Evolutionary conservation across 23 red algal genomes (phyloP).

Genomic region (Gracilaria caudata): DNA sequence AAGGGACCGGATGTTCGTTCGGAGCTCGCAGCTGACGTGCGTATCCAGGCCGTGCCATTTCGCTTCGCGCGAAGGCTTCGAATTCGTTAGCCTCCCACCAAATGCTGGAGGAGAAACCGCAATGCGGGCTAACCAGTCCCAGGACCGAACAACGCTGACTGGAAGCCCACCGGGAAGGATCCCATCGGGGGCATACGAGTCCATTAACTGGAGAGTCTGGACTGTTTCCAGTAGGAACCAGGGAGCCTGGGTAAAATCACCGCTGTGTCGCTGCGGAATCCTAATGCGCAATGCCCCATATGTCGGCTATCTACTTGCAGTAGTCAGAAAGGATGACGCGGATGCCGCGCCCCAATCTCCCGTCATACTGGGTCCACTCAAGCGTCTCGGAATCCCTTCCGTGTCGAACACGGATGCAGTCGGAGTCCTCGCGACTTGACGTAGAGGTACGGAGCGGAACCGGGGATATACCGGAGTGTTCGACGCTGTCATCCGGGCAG

Average conservation of each 20-base stretch:
- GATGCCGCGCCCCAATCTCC: too few species aligned
- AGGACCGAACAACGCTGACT: neutral
- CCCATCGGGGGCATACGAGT: neutral
- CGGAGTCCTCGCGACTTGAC: too few species aligned
- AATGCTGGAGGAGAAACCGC: neutral
- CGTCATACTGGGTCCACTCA: too few species aligned
- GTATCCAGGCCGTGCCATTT: neutral
- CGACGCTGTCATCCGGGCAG: too few species aligned
- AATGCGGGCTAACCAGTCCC: constrained; percentile 22
- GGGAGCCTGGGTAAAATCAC: neutral
- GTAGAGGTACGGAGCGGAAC: too few species aligned
- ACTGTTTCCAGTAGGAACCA: neutral
- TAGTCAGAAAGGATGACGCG: neutral
- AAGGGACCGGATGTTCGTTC: neutral
- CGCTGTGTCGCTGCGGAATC: neutral
- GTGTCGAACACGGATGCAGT: too few species aligned
- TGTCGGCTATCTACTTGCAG: neutral
- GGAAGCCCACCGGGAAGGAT: constrained; percentile 7
- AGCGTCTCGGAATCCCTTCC: too few species aligned
- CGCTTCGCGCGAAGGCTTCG: neutral
- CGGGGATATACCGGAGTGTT: too few species aligned
- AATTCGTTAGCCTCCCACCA: neutral
- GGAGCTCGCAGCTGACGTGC: neutral
- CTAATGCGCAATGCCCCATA: too few species aligned
- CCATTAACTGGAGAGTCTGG: neutral